These are phyloP conservation scores for Wallacemonas rigidus DNA, from an alignment of 208 protist genomes.

Conservation along the genomic window DNA sequence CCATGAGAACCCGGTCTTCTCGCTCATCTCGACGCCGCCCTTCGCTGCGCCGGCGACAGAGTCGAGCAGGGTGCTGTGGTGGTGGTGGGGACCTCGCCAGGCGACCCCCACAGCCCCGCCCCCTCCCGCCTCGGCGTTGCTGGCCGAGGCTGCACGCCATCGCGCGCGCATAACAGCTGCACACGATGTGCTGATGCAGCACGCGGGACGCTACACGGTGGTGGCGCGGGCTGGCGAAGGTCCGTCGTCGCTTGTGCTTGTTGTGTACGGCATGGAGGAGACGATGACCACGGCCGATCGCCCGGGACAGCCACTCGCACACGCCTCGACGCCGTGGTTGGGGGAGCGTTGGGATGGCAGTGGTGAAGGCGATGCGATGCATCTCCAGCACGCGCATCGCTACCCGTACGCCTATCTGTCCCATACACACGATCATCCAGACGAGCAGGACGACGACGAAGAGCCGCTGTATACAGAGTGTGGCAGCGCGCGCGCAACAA, in stretches of 20 bases:
- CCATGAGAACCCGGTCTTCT: background rate
- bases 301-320: background rate
- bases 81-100: constrained; percentile 2
- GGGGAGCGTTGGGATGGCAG: background rate
- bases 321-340: background rate
- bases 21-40: background rate
- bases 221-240: background rate
- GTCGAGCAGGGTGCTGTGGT: background rate
- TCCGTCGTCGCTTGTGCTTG: constrained; percentile 9
- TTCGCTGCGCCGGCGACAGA: constrained; percentile 5
- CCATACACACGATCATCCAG: no score
- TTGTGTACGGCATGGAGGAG: background rate
- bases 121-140: background rate
- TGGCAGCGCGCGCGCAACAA: no score
- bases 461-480: no score
- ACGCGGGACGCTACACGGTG: constrained; percentile 1
- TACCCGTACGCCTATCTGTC: no score
- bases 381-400: background rate
- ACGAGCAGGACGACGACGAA: no score
- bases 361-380: background rate
- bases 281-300: background rate
- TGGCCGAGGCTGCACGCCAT: background rate
- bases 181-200: constrained; percentile 8
- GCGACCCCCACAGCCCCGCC: background rate
- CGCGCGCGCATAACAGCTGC: constrained; percentile 2